phyloP scores from a whole-genome alignment of 495 filamentous ascomycete genomes.

The Trichoderma gamsii region DNA sequence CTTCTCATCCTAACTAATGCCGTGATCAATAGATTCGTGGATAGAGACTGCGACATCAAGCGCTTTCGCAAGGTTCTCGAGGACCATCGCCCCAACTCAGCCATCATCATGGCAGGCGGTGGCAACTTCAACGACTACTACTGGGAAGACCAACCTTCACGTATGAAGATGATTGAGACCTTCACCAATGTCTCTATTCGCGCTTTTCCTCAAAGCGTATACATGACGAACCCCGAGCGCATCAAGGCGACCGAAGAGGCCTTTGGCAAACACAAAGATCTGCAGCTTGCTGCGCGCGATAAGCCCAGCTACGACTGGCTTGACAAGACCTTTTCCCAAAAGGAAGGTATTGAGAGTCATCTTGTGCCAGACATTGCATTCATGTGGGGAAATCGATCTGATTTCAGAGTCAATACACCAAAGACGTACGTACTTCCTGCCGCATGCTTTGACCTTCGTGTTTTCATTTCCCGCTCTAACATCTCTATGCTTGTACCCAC shows the following conservation, averaged over 20 bases:
- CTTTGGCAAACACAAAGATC: constrained; percentile 19
- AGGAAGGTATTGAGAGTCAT: constrained; percentile 14
- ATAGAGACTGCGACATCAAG: constrained; percentile 19
- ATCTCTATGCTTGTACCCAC: not conserved
- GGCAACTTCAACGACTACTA: constrained; percentile 26
- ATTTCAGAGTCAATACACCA: constrained; percentile 19
- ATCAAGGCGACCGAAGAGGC: constrained; percentile 18
- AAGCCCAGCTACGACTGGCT: constrained; percentile 21
- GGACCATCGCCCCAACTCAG: constrained; percentile 20
- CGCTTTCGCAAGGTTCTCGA: constrained; percentile 17
- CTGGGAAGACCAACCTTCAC: constrained; percentile 24
- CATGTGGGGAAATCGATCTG: constrained; percentile 22
- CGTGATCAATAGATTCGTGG: constrained; percentile 16
- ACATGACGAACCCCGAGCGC: constrained; percentile 21
- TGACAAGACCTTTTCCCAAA: constrained; percentile 16
- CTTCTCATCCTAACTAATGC: not conserved
- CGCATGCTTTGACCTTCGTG: not conserved
- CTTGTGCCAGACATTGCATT: constrained; percentile 24
- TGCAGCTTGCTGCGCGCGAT: constrained; percentile 22
- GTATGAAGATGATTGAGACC: constrained; percentile 19
- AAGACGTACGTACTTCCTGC: constrained; percentile 18
- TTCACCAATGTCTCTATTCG: constrained; percentile 21
- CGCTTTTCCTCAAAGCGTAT: constrained; percentile 21
- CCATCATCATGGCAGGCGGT: constrained; percentile 23
- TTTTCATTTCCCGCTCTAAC: not conserved